These are phyloP conservation scores for Rhexocercosporidium sp. DNA, from an alignment of 2,329 filamentous ascomycete genomes.

Conservation along the genomic window DNA sequence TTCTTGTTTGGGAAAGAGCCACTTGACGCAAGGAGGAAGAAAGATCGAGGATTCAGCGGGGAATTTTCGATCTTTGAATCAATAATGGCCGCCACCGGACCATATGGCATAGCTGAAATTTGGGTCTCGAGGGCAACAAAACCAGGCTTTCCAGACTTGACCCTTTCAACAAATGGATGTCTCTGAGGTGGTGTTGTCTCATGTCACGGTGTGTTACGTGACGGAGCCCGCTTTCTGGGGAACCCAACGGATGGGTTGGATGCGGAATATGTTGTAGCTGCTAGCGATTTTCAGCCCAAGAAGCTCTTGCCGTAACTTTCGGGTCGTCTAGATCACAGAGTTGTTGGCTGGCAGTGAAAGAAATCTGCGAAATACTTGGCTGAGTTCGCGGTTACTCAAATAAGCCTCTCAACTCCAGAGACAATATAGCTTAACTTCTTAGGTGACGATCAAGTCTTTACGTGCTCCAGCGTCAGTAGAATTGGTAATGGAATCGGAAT, in stretches of 20 bases:
- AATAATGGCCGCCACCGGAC: not conserved
- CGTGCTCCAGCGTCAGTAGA: no score
- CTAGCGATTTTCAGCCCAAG: not conserved
- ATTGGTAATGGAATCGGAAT: not conserved
- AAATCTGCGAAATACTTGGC: not conserved
- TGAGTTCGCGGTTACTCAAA: not conserved
- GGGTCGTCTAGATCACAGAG: not conserved
- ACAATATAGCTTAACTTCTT: not conserved
- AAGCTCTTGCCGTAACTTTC: not conserved
- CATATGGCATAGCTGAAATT: not conserved
- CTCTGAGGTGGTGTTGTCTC: not conserved
- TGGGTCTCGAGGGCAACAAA: not conserved
- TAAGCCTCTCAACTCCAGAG: not conserved
- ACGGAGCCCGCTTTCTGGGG: slow-evolving; percentile 4
- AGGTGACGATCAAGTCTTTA: not conserved
- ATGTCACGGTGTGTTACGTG: slow-evolving; percentile 21
- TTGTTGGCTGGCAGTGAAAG: not conserved
- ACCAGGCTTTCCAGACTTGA: not conserved
- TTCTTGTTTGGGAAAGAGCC: not conserved
- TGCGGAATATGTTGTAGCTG: not conserved
- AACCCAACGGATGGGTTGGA: not conserved
- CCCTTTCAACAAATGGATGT: not conserved
- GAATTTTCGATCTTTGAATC: not conserved
- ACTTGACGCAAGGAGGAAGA: not conserved
- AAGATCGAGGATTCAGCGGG: not conserved